Evolutionary conservation across 1,284 basidiomycete genomes (phyloP).

Genomic region (Ustilago lituana): DNA sequence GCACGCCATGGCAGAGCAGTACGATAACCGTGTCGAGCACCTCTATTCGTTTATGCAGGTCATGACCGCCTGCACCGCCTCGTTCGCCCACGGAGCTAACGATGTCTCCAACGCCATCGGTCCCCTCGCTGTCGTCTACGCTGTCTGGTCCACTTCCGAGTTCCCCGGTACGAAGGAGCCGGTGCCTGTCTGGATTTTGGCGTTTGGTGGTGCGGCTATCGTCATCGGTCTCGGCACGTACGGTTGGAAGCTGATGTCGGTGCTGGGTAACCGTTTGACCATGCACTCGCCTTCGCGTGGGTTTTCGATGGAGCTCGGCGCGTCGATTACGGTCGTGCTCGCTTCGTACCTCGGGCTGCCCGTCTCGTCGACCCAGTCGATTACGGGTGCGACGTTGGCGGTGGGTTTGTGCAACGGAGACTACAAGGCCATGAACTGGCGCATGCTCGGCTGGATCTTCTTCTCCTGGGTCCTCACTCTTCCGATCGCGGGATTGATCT

Average conservation of each 20-base stretch:
- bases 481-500: constrained; percentile 45
- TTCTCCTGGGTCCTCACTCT: constrained; percentile 48
- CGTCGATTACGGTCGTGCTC: constrained; percentile 39
- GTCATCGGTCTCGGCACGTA: constrained; percentile 45
- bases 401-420: constrained; percentile 42
- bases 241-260: constrained; percentile 47
- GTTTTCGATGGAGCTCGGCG: constrained; percentile 51
- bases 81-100: constrained; percentile 53
- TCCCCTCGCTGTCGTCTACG: constrained; percentile 45
- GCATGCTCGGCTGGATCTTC: constrained; percentile 44
- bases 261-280: constrained; percentile 50
- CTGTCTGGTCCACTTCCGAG: constrained; percentile 29
- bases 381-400: constrained; percentile 45
- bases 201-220: constrained; percentile 34
- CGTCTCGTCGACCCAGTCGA: constrained; percentile 42
- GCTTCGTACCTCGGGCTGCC: constrained; percentile 32
- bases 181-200: constrained; percentile 49
- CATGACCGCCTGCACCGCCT: constrained; percentile 46
- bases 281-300: constrained; percentile 50
- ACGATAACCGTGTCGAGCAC: constrained; percentile 51
- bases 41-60: constrained; percentile 51
- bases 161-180: constrained; percentile 20
- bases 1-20: constrained; percentile 40
- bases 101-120: constrained; percentile 51
- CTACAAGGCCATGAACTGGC: constrained; percentile 39